Evolutionary conservation across 139 green algal species (phyloP).

Genomic region (Chlorella sp.): DNA sequence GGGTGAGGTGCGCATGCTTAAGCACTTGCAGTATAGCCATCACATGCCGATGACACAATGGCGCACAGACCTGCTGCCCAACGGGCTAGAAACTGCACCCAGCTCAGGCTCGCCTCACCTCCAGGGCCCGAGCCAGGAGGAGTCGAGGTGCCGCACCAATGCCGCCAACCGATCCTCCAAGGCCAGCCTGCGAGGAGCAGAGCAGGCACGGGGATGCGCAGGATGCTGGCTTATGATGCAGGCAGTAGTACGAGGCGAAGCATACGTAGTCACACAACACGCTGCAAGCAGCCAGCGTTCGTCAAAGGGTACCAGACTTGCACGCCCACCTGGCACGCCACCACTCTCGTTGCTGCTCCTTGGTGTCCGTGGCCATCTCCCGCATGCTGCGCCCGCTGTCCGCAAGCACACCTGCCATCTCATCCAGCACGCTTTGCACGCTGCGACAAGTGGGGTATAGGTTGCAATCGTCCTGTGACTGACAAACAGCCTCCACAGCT

Average conservation of each 20-base stretch:
- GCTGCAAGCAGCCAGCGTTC: too few species aligned
- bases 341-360: conserved; percentile 50
- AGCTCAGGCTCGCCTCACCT: too few species aligned
- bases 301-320: too few species aligned
- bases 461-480: neutral
- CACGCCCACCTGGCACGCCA: conserved; percentile 60
- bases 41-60: neutral
- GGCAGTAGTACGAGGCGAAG: too few species aligned
- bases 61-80: too few species aligned
- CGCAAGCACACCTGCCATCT: conserved; percentile 59
- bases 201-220: too few species aligned
- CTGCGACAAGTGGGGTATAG: neutral
- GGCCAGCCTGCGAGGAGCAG: conserved; percentile 3
- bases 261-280: too few species aligned
- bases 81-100: too few species aligned
- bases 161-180: conserved; percentile 64
- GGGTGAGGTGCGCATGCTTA: too few species aligned
- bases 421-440: conserved; percentile 36
- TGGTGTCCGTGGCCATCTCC: conserved; percentile 27
- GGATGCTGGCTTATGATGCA: too few species aligned
- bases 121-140: conserved; percentile 76
- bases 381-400: conserved; percentile 73
- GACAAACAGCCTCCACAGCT: too few species aligned
- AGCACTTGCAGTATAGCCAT: neutral
- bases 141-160: conserved; percentile 66